phyloP scores from a whole-genome alignment of 2,329 filamentous ascomycete species.

The Orbilia blumenaviensis region DNA sequence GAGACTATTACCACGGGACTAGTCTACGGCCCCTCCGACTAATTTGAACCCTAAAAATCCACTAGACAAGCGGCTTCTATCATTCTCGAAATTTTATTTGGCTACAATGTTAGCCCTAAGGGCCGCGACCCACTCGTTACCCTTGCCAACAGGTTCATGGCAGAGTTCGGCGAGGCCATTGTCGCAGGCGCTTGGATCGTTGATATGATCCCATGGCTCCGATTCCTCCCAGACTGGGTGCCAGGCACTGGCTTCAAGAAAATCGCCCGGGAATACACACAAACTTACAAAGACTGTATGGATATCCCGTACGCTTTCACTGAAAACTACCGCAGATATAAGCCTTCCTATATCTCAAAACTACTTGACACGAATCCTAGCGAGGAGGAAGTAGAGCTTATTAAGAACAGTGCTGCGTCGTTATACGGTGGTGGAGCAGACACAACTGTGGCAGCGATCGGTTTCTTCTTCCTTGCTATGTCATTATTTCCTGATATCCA shows the following conservation, averaged over 20 bases:
- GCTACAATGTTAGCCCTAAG: slow-evolving; percentile 60
- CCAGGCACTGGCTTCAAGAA: slow-evolving; percentile 56
- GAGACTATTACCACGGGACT: slow-evolving; percentile 58
- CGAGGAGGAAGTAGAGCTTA: slow-evolving; percentile 61
- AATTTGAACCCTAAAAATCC: slow-evolving; percentile 59
- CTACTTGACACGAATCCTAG: slow-evolving; percentile 64
- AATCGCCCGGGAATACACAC: slow-evolving; percentile 53
- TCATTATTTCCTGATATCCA: slow-evolving; percentile 67
- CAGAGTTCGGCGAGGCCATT: slow-evolving; percentile 60
- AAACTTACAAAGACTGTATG: slow-evolving; percentile 29
- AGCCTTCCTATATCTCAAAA: slow-evolving; percentile 60
- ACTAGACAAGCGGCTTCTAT: slow-evolving; percentile 62
- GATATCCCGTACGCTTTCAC: slow-evolving; percentile 60
- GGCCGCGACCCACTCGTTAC: slow-evolving; percentile 59
- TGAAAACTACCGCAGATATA: slow-evolving; percentile 60
- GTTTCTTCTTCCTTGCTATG: slow-evolving; percentile 62
- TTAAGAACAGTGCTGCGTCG: slow-evolving; percentile 63
- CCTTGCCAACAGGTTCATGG: slow-evolving; percentile 59
- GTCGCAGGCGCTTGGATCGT: slow-evolving; percentile 61
- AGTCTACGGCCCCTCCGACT: no score
- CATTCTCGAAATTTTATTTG: slow-evolving; percentile 62
- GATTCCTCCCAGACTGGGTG: slow-evolving; percentile 58
- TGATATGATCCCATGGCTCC: slow-evolving; percentile 59
- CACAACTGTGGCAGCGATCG: slow-evolving; percentile 62
- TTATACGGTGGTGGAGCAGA: slow-evolving; percentile 64